Evolutionary conservation across 805 yeast genomes (phyloP), one percentile per base, ranked within the genome.

Genomic region (Saccharomycopsis schoenii): DNA sequence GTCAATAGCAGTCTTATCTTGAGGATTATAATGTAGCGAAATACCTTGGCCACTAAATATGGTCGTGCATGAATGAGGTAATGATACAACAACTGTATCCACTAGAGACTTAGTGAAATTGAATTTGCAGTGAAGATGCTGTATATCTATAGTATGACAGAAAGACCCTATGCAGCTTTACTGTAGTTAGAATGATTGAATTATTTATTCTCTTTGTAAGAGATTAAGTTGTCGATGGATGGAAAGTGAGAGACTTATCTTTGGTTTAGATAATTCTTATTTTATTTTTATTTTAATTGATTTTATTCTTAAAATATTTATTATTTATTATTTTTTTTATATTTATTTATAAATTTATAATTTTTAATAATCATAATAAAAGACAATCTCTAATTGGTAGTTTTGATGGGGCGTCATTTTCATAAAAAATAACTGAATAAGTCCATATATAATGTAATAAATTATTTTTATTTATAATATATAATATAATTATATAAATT

Each of bases 11-110:
- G 67, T 61, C 67, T 66, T 65, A 66, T 62, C 62, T 59, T 66
- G 68, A 65, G 68, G 68, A 61, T 64, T 58, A 57, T 59, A 66
- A 66, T 60, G 68, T 66, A 65, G 67, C 66, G 67, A 66, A 66
- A 42, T 42, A 42, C 50, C 50, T 42, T 42, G 50, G 50, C 66
- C 57, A 57, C 61, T 65, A 65, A 65, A 62, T 65, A 64, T 59
- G 54, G 64, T 64, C 66, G 61, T 58, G 66, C 66, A 63, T 65
- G 67, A 65, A 63, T 65, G 67, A 57, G 55, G 55, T 58, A 62
- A 64, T 60, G 66, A 64, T 64, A 57, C 60, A 58, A 61, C 39
- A 58, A 63, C 64, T 64, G 64, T 65, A 60, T 65, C 66, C 55
- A 55, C 41, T 36, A 57, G 55, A 59, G 60, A 57, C 57, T 57